Evolutionary conservation across 495 filamentous ascomycete species (phyloP).

Genomic region (Chaetomium fimeti): DNA sequence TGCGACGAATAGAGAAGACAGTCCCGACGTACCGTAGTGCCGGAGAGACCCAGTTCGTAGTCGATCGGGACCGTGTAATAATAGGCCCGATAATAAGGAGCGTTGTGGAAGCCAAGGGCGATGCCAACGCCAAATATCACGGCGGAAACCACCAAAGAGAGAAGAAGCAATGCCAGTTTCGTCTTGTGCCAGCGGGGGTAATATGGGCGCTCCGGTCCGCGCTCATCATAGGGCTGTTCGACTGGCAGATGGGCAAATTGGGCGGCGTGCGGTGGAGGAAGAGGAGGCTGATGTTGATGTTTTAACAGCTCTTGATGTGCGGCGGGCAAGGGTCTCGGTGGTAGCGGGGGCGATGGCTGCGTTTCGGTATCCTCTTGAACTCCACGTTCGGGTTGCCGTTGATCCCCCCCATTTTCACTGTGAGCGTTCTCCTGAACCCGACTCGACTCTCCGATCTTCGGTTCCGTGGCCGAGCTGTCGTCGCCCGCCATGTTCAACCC

Average conservation of each 20-base stretch:
- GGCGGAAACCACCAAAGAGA: slow-evolving; percentile 31
- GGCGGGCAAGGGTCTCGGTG: slow-evolving; percentile 11
- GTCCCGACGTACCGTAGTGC: background rate
- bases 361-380: background rate
- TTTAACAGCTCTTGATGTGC: background rate
- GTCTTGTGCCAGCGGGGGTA: slow-evolving; percentile 30
- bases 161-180: slow-evolving; percentile 35
- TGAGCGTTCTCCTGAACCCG: background rate
- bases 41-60: slow-evolving; percentile 15
- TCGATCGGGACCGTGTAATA: background rate
- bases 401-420: background rate
- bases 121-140: slow-evolving; percentile 36
- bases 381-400: background rate
- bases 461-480: slow-evolving; percentile 5
- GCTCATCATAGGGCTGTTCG: background rate
- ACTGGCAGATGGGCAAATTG: slow-evolving; percentile 6
- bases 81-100: background rate
- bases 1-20: too few relatives aligned
- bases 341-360: background rate
- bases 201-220: slow-evolving; percentile 1
- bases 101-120: slow-evolving; percentile 14
- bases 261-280: background rate
- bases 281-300: background rate
- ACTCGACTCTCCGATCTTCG: background rate
- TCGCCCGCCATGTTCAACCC: slow-evolving; percentile 16